Conservation (phyloP, 139 green algal genomes). For the Chlorella sp. region DNA sequence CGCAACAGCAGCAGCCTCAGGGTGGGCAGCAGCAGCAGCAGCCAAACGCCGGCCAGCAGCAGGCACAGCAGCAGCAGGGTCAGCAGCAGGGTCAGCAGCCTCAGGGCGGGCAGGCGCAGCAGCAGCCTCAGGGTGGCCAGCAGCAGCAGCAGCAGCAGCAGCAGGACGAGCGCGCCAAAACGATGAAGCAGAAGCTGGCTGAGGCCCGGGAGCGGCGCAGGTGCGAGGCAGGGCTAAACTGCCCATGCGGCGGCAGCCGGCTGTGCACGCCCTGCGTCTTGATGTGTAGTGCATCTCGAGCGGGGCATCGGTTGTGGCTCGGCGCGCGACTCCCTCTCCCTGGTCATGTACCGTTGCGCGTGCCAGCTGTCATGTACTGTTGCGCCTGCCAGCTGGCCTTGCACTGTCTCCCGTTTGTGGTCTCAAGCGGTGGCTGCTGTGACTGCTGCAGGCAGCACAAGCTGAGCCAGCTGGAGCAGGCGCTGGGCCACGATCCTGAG, state of each 20-base stretch:
- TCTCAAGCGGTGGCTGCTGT: no score
- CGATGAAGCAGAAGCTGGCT: constrained; percentile 1
- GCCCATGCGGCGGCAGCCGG: no score
- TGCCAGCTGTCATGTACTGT: no score
- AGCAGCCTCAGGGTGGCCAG: neutral
- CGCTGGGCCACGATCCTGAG: constrained; percentile 3
- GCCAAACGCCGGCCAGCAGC: constrained; percentile 6
- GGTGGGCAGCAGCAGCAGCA: neutral
- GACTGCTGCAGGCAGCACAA: neutral
- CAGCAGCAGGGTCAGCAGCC: neutral
- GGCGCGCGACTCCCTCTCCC: no score
- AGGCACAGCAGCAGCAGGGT: neutral
- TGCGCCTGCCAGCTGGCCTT: no score
- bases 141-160: neutral
- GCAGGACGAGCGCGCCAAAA: neutral
- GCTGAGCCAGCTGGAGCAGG: constrained; percentile 31
- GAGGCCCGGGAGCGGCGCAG: constrained; percentile 9
- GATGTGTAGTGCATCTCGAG: no score
- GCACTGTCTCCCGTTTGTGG: no score
- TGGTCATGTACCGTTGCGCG: no score
- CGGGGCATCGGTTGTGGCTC: no score
- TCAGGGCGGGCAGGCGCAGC: neutral
- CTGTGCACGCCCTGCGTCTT: no score
- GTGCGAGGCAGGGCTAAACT: neutral
- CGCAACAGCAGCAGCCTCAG: neutral